Evolutionary conservation across 2,329 filamentous ascomycete genomes (phyloP).

Genomic region (Teratosphaeriaceae sp.): DNA sequence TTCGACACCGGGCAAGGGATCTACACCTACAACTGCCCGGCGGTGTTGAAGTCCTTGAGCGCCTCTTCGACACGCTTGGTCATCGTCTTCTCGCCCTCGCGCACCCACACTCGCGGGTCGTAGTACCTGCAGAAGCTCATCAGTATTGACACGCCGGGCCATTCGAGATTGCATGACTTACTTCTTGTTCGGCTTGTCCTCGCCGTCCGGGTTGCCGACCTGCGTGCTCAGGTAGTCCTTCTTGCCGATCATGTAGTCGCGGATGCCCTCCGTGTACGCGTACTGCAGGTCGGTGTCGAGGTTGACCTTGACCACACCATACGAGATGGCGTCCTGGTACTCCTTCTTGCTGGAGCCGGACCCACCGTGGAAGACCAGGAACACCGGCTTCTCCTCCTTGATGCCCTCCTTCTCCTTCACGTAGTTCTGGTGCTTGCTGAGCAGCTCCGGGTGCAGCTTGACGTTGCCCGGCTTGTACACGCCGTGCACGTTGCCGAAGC

Average conservation of each 20-base stretch:
- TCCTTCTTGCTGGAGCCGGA: slow-evolving; percentile 87
- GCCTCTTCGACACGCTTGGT: slow-evolving; percentile 69
- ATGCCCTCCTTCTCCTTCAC: slow-evolving; percentile 72
- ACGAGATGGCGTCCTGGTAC: slow-evolving; percentile 79
- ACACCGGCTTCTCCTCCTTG: slow-evolving; percentile 82
- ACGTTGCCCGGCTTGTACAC: slow-evolving; percentile 99
- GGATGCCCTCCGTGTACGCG: slow-evolving; percentile 86
- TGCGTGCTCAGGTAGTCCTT: slow-evolving; percentile 85
- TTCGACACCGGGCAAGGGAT: no score
- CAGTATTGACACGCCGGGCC: slow-evolving; percentile 38
- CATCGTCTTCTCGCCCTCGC: slow-evolving; percentile 98
- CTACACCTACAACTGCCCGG: slow-evolving; percentile 67
- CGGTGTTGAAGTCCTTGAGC: slow-evolving; percentile 86
- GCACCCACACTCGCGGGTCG: slow-evolving; percentile 87
- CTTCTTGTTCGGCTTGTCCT: slow-evolving; percentile 99
- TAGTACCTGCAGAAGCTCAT: slow-evolving; percentile 35
- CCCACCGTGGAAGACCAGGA: slow-evolving; percentile 99
- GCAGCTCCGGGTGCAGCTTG: slow-evolving; percentile 90
- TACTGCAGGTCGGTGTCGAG: slow-evolving; percentile 97
- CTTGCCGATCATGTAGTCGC: slow-evolving; percentile 90
- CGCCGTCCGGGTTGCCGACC: slow-evolving; percentile 92
- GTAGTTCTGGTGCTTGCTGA: slow-evolving; percentile 92
- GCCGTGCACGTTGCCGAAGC: slow-evolving; percentile 98
- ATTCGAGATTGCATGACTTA: slow-evolving; percentile 60
- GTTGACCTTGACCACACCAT: slow-evolving; percentile 99